phyloP scores from a whole-genome alignment of 129 eudicot species.

The Saposhnikovia divaricata region DNA sequence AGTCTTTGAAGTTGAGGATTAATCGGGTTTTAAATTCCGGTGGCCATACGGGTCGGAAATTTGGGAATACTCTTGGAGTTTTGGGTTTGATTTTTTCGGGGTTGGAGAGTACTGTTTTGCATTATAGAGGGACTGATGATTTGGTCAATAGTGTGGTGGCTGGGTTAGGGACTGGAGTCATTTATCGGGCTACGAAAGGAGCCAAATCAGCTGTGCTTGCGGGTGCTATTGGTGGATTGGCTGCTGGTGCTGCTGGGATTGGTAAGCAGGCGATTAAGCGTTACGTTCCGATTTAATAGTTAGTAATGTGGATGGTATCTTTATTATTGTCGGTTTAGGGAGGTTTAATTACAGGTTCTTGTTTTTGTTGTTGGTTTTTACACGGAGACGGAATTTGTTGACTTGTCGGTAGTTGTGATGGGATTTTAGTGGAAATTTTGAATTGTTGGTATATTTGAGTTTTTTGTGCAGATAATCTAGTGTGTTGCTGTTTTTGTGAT shows the following conservation, averaged over 20 bases:
- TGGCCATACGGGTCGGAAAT: constrained; percentile 15
- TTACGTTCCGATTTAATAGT: constrained; percentile 10
- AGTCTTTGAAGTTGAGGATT: constrained; percentile 13
- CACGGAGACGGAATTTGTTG: background rate
- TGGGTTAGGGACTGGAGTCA: constrained; percentile 19
- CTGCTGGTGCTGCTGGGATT: constrained; percentile 15
- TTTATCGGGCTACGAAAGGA: constrained; percentile 15
- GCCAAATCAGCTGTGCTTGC: constrained; percentile 18
- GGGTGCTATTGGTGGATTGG: constrained; percentile 22
- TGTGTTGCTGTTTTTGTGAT: background rate
- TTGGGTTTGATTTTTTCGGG: constrained; percentile 21
- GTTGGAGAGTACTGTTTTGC: constrained; percentile 15
- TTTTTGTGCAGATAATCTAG: background rate
- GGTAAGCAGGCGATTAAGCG: constrained; percentile 20
- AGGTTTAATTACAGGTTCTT: background rate
- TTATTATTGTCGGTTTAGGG: background rate
- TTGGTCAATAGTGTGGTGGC: constrained; percentile 20
- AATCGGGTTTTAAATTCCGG: constrained; percentile 20
- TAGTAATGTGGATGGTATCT: background rate
- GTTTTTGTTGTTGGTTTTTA: background rate
- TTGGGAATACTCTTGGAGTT: constrained; percentile 16
- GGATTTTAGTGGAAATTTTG: background rate
- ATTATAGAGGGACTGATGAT: constrained; percentile 16
- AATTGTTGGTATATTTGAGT: background rate
- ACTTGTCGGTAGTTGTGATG: background rate